These are phyloP conservation scores for Spergularia bocconei DNA, from an alignment of 148 eudicot genomes.

Conservation along the genomic window DNA sequence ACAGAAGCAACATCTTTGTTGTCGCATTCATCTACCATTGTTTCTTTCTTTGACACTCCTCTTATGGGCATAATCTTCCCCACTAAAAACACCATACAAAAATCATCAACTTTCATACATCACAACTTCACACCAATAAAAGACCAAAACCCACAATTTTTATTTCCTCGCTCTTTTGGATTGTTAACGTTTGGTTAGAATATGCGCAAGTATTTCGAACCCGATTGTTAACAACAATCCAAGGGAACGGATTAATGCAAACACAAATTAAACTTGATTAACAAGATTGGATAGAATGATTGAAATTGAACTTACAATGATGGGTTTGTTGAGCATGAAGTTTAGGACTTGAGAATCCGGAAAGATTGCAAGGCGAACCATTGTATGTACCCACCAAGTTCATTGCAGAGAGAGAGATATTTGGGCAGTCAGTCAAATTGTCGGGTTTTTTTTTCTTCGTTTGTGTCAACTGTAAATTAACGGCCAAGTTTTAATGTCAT, in stretches of 20 bases:
- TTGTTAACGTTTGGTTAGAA: too few relatives aligned
- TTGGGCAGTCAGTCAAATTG: too few relatives aligned
- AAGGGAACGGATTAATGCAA: not conserved
- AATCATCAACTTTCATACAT: not conserved
- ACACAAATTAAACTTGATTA: not conserved
- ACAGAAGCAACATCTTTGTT: constrained; percentile 9
- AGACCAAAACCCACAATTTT: not conserved
- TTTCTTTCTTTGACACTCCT: constrained; percentile 16
- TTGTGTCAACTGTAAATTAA: too few relatives aligned
- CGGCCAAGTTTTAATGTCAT: too few relatives aligned
- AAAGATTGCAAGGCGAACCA: constrained; percentile 17
- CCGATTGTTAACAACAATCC: not conserved
- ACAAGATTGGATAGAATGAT: not conserved
- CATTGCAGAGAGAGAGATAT: constrained; percentile 11
- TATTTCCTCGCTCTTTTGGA: too few relatives aligned
- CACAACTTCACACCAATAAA: not conserved
- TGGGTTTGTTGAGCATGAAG: not conserved
- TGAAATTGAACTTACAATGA: constrained; percentile 18
- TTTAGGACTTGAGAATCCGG: constrained; percentile 14
- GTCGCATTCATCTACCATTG: not conserved
- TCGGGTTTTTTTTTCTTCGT: too few relatives aligned
- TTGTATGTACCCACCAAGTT: constrained; percentile 19
- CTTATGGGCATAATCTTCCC: constrained; percentile 4
- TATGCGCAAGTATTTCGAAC: too few relatives aligned
- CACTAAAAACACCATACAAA: constrained; percentile 14